Percentiles rank a stretch among this genome's conserved stretches.
These are phyloP conservation scores for Kwoniella mangroviensis DNA, from an alignment of 768 basidiomycete genomes.

Conservation along the genomic window DNA sequence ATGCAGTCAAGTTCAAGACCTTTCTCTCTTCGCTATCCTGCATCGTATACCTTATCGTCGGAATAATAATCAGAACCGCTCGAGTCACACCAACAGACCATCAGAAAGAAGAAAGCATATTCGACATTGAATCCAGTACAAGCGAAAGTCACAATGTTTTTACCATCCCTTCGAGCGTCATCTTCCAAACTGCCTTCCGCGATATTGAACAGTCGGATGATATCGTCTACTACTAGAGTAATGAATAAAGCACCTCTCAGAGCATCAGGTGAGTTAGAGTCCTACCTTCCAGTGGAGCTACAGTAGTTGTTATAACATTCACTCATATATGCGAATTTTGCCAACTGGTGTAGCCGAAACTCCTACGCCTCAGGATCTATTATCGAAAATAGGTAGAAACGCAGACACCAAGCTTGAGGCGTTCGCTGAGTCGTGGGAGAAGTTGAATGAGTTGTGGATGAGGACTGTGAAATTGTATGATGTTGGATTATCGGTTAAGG, in stretches of 20 bases:
- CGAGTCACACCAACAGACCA: too few species aligned
- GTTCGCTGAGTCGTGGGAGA: constrained; percentile 46
- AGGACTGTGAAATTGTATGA: constrained; percentile 36
- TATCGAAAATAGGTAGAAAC: constrained; percentile 40
- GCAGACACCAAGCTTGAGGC: constrained; percentile 40
- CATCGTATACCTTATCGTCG: background rate
- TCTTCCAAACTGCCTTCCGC: constrained; percentile 22
- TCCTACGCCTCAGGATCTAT: constrained; percentile 36
- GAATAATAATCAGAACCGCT: too few species aligned
- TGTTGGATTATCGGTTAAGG: constrained; percentile 40
- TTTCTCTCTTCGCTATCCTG: background rate
- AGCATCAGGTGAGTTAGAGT: constrained; percentile 17
- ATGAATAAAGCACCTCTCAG: constrained; percentile 24
- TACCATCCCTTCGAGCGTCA: constrained; percentile 32
- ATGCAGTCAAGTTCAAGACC: background rate
- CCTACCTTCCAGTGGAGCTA: background rate
- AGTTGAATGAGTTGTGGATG: constrained; percentile 40
- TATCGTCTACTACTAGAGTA: constrained; percentile 17
- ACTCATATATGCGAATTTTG: background rate
- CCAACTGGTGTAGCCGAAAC: constrained; percentile 24
- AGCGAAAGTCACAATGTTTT: constrained; percentile 13
- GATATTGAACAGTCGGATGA: background rate
- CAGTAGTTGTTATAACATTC: background rate
- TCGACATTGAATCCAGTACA: too few species aligned
- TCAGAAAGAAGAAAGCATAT: too few species aligned